These are phyloP conservation scores for Lathyrus aphaca DNA, from an alignment of 306 rosid species.

Conservation along the genomic window DNA sequence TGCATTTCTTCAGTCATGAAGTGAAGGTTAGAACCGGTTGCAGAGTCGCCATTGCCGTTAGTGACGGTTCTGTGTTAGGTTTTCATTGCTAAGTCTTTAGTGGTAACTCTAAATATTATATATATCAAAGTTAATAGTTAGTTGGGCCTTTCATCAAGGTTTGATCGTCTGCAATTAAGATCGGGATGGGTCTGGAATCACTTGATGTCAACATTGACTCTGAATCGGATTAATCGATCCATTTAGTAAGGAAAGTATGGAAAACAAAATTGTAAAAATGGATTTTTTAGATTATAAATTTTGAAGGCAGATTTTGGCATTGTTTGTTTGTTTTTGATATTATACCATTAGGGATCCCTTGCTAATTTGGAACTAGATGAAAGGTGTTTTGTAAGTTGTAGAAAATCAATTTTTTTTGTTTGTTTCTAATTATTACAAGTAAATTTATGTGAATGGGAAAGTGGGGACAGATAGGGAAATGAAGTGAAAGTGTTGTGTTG, in stretches of 20 bases:
- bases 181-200: too few relatives aligned
- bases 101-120: slow-evolving; percentile 17
- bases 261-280: slow-evolving; percentile 46
- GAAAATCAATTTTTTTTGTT: neutral
- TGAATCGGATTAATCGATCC: too few relatives aligned
- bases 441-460: neutral
- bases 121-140: slow-evolving; percentile 15
- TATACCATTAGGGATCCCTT: too few relatives aligned
- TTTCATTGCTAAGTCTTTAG: slow-evolving; percentile 64
- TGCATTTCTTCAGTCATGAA: slow-evolving; percentile 81
- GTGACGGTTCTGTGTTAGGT: slow-evolving; percentile 87
- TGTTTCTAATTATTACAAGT: neutral
- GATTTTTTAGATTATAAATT: neutral
- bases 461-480: slow-evolving; percentile 30
- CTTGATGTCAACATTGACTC: too few relatives aligned
- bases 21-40: slow-evolving; percentile 67
- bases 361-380: neutral
- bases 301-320: slow-evolving; percentile 10
- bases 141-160: slow-evolving; percentile 7
- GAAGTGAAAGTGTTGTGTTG: neutral
- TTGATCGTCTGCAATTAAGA: too few relatives aligned
- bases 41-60: slow-evolving; percentile 67
- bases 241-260: slow-evolving; percentile 6
- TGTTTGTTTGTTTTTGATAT: neutral
- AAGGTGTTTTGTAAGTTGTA: neutral